Conservation (phyloP, 208 protist species). For the Acanthamoeba castellanii region DNA sequence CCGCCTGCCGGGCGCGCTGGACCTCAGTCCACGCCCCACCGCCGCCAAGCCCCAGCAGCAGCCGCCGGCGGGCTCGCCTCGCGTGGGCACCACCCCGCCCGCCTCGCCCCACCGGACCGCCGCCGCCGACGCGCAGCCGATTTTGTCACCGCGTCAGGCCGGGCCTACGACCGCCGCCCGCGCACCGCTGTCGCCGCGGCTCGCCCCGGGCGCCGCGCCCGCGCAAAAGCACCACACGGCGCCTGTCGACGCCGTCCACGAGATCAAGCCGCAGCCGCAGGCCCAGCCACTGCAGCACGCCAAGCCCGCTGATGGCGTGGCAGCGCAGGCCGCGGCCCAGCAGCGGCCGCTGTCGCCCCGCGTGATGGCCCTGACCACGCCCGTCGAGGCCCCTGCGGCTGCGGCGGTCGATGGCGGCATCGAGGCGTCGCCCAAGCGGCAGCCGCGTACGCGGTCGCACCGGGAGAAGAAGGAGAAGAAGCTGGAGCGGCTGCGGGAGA, state of each 20-base stretch:
- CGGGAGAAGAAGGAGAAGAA: slow-evolving; percentile 53
- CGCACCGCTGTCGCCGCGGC: no score
- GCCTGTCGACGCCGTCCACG: not conserved
- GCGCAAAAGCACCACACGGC: not conserved
- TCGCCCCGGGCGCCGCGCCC: no score
- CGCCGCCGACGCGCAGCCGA: no score
- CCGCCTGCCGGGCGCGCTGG: not conserved
- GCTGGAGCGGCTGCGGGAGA: not conserved
- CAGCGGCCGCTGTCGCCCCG: not conserved
- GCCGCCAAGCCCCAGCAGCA: not conserved
- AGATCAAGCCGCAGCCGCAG: not conserved
- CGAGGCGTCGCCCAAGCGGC: not conserved
- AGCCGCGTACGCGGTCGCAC: not conserved
- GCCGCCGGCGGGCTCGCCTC: no score
- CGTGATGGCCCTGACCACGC: not conserved
- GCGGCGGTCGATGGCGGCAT: not conserved
- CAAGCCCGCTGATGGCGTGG: not conserved
- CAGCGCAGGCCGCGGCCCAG: not conserved
- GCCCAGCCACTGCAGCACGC: not conserved
- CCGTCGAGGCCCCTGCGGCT: not conserved
- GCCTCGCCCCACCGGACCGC: no score
- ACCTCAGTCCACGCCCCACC: not conserved
- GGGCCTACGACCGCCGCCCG: no score
- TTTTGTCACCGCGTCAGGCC: no score
- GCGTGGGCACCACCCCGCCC: no score